Percentiles rank a stretch among this genome's conserved stretches.
These are phyloP conservation scores for Prunus campanulata DNA, from an alignment of 306 rosid genomes.

Conservation along the genomic window DNA sequence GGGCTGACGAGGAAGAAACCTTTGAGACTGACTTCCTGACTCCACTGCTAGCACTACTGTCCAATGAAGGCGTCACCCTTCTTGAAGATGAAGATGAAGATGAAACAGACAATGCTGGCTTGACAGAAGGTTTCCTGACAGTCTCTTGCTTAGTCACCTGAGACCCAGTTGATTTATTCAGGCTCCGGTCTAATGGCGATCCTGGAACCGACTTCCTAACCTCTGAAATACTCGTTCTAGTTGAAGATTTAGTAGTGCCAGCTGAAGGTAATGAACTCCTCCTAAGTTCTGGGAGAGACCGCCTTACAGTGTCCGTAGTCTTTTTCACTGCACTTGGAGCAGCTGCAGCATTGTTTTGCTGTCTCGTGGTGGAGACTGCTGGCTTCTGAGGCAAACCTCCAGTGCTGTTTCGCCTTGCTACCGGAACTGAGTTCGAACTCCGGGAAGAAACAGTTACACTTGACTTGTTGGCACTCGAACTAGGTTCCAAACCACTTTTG, in stretches of 20 bases:
- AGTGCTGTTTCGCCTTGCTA: constrained; percentile 60
- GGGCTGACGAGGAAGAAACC: constrained; percentile 55
- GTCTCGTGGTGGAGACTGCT: constrained; percentile 33
- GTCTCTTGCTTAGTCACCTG: constrained; percentile 37
- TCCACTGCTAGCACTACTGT: constrained; percentile 53
- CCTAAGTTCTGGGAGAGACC: constrained; percentile 73
- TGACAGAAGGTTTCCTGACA: constrained; percentile 46
- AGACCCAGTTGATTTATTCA: constrained; percentile 38
- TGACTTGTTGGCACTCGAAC: constrained; percentile 37
- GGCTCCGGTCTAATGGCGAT: constrained; percentile 34
- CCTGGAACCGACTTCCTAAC: constrained; percentile 43
- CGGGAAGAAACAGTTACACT: constrained; percentile 40
- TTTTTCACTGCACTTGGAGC: constrained; percentile 31
- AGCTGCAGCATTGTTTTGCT: constrained; percentile 17
- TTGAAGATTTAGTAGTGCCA: constrained; percentile 37
- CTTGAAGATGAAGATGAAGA: constrained; percentile 49
- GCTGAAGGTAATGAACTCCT: constrained; percentile 57
- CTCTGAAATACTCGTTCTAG: constrained; percentile 32
- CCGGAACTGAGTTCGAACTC: constrained; percentile 45
- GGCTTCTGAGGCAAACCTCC: constrained; percentile 68
- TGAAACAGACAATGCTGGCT: constrained; percentile 44
- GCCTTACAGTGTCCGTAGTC: constrained; percentile 44
- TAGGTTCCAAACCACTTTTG: constrained; percentile 35
- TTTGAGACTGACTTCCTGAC: constrained; percentile 58
- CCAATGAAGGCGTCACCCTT: constrained; percentile 46